Evolutionary conservation across 2,329 filamentous ascomycete species (phyloP), one percentile per base, ranked within the genome.

Genomic region (Lachnellula cervina): DNA sequence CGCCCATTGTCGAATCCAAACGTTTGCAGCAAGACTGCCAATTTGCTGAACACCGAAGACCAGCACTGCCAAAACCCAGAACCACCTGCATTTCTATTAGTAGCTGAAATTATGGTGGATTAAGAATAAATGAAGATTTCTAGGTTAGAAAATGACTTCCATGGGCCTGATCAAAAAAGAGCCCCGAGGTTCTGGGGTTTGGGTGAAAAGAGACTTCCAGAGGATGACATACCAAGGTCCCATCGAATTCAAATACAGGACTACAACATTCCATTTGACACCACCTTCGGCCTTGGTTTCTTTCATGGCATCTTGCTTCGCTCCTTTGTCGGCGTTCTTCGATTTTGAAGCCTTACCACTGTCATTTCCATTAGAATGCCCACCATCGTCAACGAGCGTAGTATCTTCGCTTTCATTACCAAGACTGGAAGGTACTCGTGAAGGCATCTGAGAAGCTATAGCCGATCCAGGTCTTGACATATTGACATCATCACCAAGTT

Each of bases 1-100:
- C 16, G 93, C 88, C 94, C 94, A 99, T 70, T 93, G 79, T 64
- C 90, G 83, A 66, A 99, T 96, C 94, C 94, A 99, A 50, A 97
- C 74, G 66, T 94, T 97, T 37, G 91, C 95, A 0, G 88, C 90
- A 2, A 97, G 87, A 23, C 88, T 88, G 4, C 88, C 88, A 35
- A 96, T 71, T 70, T 99, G 94, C 69, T 97, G 92, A 45, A 87
- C 75, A 28, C 80, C 79, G 68, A 99, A 97, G 38, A 92, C 86
- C 4, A 85, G 63, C 14, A 85, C 73, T 19, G 92, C 88, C 37
- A 89, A 75, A 48, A 87, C 71, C 94, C 94, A 99, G 75, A 96
- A 99, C 80, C 90, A 92, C 66, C 66, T 68, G 40, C 17, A 32
- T 43, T 17, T 19, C 38, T 34, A 47, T 64, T 58, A 65, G 56